A percentile compares a stretch with the other conserved stretches of the same genome.
phyloP scores from a whole-genome alignment of 2,329 filamentous ascomycete species.

The Dothistroma pini region DNA sequence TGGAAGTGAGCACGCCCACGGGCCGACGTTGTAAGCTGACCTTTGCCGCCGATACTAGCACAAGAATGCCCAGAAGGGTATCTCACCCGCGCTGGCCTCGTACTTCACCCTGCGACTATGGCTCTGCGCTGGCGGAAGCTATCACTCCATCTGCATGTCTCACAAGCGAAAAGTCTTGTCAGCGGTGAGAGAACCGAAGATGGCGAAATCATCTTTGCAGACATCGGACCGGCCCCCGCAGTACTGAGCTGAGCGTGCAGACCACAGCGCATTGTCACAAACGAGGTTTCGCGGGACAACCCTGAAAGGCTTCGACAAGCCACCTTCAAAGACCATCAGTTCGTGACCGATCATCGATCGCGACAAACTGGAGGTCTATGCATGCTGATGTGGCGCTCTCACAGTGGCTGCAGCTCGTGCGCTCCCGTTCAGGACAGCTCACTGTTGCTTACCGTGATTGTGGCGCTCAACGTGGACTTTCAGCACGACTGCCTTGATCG shows the following conservation, averaged over 20 bases:
- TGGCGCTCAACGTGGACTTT: not conserved
- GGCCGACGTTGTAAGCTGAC: not conserved
- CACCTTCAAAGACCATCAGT: not conserved
- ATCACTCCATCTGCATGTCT: too few species aligned
- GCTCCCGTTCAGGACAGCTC: constrained; percentile 2
- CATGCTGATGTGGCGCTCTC: constrained; percentile 1
- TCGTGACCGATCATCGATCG: not conserved
- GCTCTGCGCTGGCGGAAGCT: not conserved
- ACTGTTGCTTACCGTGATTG: not conserved
- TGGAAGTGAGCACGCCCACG: not conserved
- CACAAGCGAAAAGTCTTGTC: too few species aligned
- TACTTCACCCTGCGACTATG: not conserved
- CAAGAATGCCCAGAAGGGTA: not conserved
- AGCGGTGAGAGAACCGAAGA: not conserved
- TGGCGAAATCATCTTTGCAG: not conserved
- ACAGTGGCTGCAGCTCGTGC: constrained; percentile 1
- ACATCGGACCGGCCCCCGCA: not conserved
- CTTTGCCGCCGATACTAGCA: not conserved
- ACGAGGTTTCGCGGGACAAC: not conserved
- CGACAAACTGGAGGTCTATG: not conserved
- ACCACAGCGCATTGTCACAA: not conserved
- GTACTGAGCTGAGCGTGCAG: not conserved
- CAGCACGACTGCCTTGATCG: not conserved
- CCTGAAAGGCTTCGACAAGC: not conserved
- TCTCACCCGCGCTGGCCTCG: not conserved